Base-by-base conservation (phyloP, 768 basidiomycete species). In the Coprinopsis strossmayeri region DNA sequence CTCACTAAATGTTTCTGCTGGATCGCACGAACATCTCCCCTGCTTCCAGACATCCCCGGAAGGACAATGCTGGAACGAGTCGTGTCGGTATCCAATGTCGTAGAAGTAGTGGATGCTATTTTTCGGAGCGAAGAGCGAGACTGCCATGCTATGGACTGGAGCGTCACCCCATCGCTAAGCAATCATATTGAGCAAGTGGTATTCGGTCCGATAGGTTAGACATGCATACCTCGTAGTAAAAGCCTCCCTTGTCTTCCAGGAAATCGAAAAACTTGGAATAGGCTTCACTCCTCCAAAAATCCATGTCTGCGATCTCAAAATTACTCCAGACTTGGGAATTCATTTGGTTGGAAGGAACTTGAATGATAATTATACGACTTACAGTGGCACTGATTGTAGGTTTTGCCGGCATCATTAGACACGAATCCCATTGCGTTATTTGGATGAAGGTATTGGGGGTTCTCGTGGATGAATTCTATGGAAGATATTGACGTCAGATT, bases 231-330 rank as follows among this genome's bases (percentile, higher is more conserved):
- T 92, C 91, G 58, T 92, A 93, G 68, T 93, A 93, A 66, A 94
- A 92, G 3, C 92, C 92, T 32, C 92, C 92, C 40, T 79, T 78
- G 1, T 74, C 65, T 55, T 95, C 93, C 27, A 95, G 75, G 61
- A 78, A 77, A 24, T 89, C 79, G 57, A 95, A 95, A 69, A 85
- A 94, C 41, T 79, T 76, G 56, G 78, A 76, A 65, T 96, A 97
- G 0, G 89, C 85, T 55, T 90, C 82, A 1, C 77, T 72, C 49
- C 91, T 71, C 89, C 91, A 95, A 61, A 95, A 89, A 55, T 90
- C 82, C 72, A 96, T 80, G 58, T 84, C 81, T 2, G 80, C 91
- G 51, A 97, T 95, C 66, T 94, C 91, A 57, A 94, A 94, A 63
- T 92, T 94, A 57, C 81, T 87, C 89, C 89, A 92, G 65, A 82